Conservation (phyloP, 2,329 filamentous ascomycete species). For the Anthostomella pinea region DNA sequence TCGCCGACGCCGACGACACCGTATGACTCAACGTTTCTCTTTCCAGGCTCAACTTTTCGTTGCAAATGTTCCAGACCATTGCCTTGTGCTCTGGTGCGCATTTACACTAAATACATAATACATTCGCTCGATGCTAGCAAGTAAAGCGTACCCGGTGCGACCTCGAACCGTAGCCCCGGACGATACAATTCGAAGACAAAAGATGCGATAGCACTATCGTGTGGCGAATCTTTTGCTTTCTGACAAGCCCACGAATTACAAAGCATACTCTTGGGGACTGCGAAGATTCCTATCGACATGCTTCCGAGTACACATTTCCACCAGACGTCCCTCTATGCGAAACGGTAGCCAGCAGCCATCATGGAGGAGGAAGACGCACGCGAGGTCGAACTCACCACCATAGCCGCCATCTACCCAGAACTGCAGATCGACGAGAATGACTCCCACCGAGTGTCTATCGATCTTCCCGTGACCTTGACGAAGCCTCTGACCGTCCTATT, state of each 20-base stretch:
- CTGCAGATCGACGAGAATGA: constrained; percentile 45
- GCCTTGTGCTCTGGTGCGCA: no score
- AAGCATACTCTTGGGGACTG: no score
- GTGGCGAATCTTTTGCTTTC: constrained; percentile 1
- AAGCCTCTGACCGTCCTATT: constrained; percentile 57
- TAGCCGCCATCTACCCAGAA: constrained; percentile 67
- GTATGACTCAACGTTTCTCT: no score
- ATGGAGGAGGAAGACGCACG: constrained; percentile 46
- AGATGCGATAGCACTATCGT: not conserved
- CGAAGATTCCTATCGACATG: constrained; percentile 20
- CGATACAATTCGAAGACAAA: no score
- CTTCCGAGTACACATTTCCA: constrained; percentile 10
- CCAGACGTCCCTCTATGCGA: constrained; percentile 14
- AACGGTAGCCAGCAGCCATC: constrained; percentile 25
- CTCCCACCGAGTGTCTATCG: constrained; percentile 51
- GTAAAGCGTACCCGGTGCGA: no score
- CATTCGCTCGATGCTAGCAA: no score
- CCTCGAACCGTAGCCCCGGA: no score
- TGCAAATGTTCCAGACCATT: no score
- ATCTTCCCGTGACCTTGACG: constrained; percentile 55
- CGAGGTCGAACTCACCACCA: constrained; percentile 56
- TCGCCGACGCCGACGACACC: no score
- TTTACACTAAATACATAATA: no score
- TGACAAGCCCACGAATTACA: not conserved
- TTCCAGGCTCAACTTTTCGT: no score